These are phyloP conservation scores for Clonostachys rhizophaga DNA, from an alignment of 2,329 filamentous ascomycete species.

Conservation along the genomic window DNA sequence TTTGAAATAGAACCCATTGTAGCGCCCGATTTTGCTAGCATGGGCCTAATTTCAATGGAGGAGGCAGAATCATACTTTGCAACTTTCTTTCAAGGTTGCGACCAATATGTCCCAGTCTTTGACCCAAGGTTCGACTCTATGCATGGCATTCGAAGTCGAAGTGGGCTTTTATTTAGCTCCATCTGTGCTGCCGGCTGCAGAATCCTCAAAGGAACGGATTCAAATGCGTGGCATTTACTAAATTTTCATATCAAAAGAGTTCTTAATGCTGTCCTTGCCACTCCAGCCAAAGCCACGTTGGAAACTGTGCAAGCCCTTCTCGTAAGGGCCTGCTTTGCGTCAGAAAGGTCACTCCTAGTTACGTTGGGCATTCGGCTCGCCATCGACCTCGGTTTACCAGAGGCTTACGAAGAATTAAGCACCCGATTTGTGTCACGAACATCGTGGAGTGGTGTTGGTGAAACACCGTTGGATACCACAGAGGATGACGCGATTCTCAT, in stretches of 20 bases:
- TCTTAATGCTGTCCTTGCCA: slow-evolving; percentile 29
- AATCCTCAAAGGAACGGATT: slow-evolving; percentile 29
- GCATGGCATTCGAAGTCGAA: slow-evolving; percentile 35
- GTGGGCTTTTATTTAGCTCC: slow-evolving; percentile 42
- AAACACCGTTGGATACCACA: slow-evolving; percentile 8
- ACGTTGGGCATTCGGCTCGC: slow-evolving; percentile 46
- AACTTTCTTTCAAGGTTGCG: slow-evolving; percentile 17
- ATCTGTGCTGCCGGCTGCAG: slow-evolving; percentile 48
- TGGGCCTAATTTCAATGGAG: slow-evolving; percentile 10
- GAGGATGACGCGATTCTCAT: slow-evolving; percentile 21
- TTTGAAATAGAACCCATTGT: slow-evolving; percentile 5
- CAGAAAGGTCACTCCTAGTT: slow-evolving; percentile 43
- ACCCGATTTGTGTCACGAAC: slow-evolving; percentile 6
- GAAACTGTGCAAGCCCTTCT: slow-evolving; percentile 48
- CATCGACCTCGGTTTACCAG: slow-evolving; percentile 37
- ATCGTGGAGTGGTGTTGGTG: slow-evolving; percentile 1
- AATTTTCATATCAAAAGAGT: slow-evolving; percentile 34
- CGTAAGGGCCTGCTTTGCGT: slow-evolving; percentile 44
- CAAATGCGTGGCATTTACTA: slow-evolving; percentile 31
- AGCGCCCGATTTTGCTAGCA: slow-evolving; percentile 11
- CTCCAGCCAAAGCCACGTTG: slow-evolving; percentile 20
- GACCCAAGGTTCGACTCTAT: slow-evolving; percentile 32
- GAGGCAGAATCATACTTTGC: slow-evolving; percentile 13
- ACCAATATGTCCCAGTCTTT: slow-evolving; percentile 17
- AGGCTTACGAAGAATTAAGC: slow-evolving; percentile 31